phyloP scores from a whole-genome alignment of 495 filamentous ascomycete genomes.

The Podospora pseudoanserina region DNA sequence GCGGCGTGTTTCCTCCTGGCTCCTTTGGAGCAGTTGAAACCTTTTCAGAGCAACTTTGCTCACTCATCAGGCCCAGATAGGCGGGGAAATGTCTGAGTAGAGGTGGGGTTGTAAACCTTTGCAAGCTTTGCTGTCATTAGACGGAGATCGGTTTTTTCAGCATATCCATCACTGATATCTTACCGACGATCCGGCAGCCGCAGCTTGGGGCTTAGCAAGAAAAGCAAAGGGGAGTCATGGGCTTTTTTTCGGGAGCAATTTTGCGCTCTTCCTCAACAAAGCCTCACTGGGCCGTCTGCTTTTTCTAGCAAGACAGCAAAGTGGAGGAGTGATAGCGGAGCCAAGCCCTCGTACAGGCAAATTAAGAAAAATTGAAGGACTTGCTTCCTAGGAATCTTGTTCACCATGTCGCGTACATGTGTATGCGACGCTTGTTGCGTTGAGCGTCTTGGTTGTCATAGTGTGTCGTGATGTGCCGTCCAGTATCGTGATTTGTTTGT shows the following conservation, averaged over 20 bases:
- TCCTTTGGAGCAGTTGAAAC: background rate
- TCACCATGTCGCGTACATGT: background rate
- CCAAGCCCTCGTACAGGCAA: background rate
- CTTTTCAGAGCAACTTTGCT: background rate
- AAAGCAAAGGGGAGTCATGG: background rate
- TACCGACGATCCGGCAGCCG: background rate
- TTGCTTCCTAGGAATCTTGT: constrained; percentile 7
- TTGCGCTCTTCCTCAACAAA: background rate
- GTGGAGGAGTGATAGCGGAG: background rate
- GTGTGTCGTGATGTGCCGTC: background rate
- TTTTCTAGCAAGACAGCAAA: background rate
- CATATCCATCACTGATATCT: background rate
- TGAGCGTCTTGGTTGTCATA: background rate
- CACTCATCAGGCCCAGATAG: background rate
- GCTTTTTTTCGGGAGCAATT: background rate
- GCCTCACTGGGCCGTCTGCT: background rate
- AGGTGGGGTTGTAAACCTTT: constrained; percentile 3
- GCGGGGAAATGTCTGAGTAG: constrained; percentile 1
- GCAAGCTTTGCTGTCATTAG: background rate
- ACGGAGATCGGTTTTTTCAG: background rate
- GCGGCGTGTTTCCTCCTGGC: background rate
- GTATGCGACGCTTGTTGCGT: background rate
- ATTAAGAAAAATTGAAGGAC: constrained; percentile 10
- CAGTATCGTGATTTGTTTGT: background rate
- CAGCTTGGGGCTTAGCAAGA: background rate